A percentile compares a stretch with the other conserved stretches of the same genome.
Conservation (phyloP, 306 rosid species). For the Cicer chorassanicum region DNA sequence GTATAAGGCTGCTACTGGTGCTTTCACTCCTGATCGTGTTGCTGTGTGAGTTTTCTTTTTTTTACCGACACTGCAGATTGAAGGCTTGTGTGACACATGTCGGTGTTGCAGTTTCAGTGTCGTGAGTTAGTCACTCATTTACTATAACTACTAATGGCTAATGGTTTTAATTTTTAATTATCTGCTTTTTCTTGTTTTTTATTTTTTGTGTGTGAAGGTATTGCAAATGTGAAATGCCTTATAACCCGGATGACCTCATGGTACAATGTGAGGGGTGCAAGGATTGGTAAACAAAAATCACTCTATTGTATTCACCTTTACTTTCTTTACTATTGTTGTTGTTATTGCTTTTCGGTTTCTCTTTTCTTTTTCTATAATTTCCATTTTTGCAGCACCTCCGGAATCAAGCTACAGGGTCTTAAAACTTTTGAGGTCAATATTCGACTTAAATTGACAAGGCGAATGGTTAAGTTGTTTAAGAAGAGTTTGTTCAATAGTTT, state of each 20-base stretch:
- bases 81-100: too few relatives aligned
- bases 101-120: too few relatives aligned
- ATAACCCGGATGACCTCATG: conserved; percentile 94
- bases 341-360: background rate
- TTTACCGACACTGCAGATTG: too few relatives aligned
- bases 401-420: background rate
- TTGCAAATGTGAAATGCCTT: conserved; percentile 96
- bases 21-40: conserved; percentile 83
- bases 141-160: too few relatives aligned
- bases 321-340: conserved; percentile 32
- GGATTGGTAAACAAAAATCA: conserved; percentile 67
- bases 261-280: conserved; percentile 95
- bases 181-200: background rate
- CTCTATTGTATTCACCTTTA: conserved; percentile 37
- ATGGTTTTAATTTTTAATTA: too few relatives aligned
- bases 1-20: conserved; percentile 91
- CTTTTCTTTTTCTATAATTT: background rate
- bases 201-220: conserved; percentile 56
- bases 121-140: too few relatives aligned
- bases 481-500: conserved; percentile 5
- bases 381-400: background rate
- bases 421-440: too few relatives aligned
- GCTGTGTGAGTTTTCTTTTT: conserved; percentile 72
- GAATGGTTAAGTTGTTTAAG: conserved; percentile 11
- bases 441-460: too few relatives aligned